Evolutionary conservation across 805 yeast genomes (phyloP), one percentile per base, ranked within the genome.

Genomic region (Yamadazyma sp.): DNA sequence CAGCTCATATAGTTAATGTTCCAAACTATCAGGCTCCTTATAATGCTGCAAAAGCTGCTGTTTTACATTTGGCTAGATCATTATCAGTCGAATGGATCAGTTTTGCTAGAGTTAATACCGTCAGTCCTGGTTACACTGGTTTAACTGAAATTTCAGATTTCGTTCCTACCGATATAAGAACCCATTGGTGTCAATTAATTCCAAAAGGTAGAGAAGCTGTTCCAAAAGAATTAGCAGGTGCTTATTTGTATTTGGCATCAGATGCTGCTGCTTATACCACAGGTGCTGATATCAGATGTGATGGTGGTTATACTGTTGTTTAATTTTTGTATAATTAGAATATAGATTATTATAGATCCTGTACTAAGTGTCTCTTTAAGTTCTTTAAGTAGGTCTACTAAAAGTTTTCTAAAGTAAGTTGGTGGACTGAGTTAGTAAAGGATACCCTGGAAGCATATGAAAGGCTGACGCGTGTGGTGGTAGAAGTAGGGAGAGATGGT

Each of bases 1-100:
- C 93, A 18, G 96, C 86, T 11, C 87, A 81, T 62, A 80, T 88
- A 50, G 93, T 79, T 50, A 87, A 87, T 60, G 76, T 79, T 43
- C 96, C 96, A 16, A 93, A 88, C 59, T 69, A 78, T 55, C 96
- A 87, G 64, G 83, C 95, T 10, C 78, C 83, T 25, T 86, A 86
- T 68, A 86, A 86, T 53, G 86, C 87, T 11, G 84, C 88, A 48
- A 87, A 86, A 69, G 95, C 95, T 26, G 95, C 80, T 9, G 80
- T 85, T 18, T 55, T 80, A 45, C 95, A 87, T 53, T 70, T 86
- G 49, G 76, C 82, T 23, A 80, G 70, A 56, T 84, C 93, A 1
- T 66, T 86, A 45, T 91, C 95, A 11, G 78, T 86, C 27, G 96
- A 87, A 64, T 87, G 93, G 89, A 78, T 88, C n/a, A 48, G 57